These are phyloP conservation scores for Xylaria sp. DNA, from an alignment of 2,329 filamentous ascomycete genomes.

Conservation along the genomic window DNA sequence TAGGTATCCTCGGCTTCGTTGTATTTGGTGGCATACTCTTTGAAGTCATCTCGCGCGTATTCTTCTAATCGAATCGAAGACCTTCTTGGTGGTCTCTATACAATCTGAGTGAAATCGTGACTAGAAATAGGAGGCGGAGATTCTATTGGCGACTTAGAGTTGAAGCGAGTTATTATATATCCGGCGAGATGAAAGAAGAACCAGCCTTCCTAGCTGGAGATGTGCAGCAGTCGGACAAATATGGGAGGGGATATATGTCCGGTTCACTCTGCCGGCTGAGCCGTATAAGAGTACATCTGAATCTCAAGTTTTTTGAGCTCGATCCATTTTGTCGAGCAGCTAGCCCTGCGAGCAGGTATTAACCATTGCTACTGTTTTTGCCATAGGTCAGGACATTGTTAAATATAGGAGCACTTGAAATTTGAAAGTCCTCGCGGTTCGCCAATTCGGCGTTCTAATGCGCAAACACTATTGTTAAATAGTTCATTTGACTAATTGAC, in stretches of 20 bases:
- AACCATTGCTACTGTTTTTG: background rate
- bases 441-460: background rate
- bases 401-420: slow-evolving; percentile 20
- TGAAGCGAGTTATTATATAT: slow-evolving; percentile 9
- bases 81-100: background rate
- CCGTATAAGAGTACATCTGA: slow-evolving; percentile 26
- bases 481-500: background rate
- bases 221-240: background rate
- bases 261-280: background rate
- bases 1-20: slow-evolving; percentile 69
- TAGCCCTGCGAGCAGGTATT: background rate
- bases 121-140: background rate
- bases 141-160: background rate
- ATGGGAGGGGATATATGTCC: background rate
- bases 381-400: slow-evolving; percentile 10
- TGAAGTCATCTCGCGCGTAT: slow-evolving; percentile 67
- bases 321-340: slow-evolving; percentile 4
- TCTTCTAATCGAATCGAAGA: slow-evolving; percentile 50
- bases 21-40: slow-evolving; percentile 71
- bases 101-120: background rate
- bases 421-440: background rate
- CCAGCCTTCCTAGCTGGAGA: slow-evolving; percentile 6
- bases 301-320: slow-evolving; percentile 22
- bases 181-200: background rate
- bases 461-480: background rate